Base-by-base conservation (phyloP, 2,329 filamentous ascomycete genomes). In the Sclerotinia minor region DNA sequence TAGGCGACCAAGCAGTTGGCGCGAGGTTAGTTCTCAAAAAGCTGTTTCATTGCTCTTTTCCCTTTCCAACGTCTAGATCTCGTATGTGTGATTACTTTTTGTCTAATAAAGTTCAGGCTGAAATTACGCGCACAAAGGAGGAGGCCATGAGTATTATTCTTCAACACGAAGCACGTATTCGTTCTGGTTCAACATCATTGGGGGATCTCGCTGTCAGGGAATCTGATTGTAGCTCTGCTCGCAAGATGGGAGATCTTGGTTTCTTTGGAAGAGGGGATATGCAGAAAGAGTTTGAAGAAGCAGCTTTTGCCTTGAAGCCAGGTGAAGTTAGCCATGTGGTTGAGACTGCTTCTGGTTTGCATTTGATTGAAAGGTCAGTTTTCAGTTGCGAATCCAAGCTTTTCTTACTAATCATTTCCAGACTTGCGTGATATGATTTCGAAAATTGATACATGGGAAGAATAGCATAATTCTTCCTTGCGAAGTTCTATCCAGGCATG, bases 221-320 rank as follows among this genome's bases (percentile, higher is more conserved):
- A 81, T 96, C 92, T 21, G 95, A 99, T 81, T 98, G 94, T 82
- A 96, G 92, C 79, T 97, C 93, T 75, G 94, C 95, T 41, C 87
- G 93, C 75, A 99, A 98, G 85, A 87, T 89, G 73, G 95, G 95
- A 68, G 95, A 99, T 78, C 82, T 99, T 81, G 95, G 95, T 26
- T 97, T 94, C 80, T 99, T 99, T 79, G 94, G 92, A 67, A 89
- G 86, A 75, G 92, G 93, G 38, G 94, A 98, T 76, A 99, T 99
- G 95, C 95, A 99, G 79, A 94, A 94, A 82, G 94, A 97, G 80
- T 99, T 99, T 77, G 95, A 99, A 81, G 92, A 97, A 67, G 94
- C 94, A 5, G 91, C 95, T 1, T 99, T 99, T 81, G 89, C 86
- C n/a, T 83, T 99, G 67, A 86, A 94, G 79, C 89, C 90, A 2